These are phyloP conservation scores for Trichoderma citrinoviride DNA, from an alignment of 2,329 filamentous ascomycete genomes.

Conservation along the genomic window DNA sequence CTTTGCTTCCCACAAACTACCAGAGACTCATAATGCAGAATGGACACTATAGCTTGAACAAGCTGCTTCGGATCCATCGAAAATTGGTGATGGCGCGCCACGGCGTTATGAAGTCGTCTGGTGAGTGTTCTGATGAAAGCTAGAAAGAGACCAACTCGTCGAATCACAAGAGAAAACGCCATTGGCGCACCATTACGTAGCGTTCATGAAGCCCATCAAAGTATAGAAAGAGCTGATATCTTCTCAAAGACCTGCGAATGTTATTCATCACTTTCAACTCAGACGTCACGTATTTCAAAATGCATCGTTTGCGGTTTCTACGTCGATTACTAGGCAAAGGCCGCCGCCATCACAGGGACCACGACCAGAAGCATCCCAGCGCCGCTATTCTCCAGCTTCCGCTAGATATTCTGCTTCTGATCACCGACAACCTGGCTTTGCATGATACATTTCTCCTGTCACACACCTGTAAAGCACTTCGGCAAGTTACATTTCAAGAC, in stretches of 20 bases:
- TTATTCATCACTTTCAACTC: not conserved
- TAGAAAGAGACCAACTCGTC: not conserved
- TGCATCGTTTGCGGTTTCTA: not conserved
- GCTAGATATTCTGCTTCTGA: not conserved
- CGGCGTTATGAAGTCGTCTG: not conserved
- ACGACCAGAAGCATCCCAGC: too few species aligned
- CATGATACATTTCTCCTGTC: not conserved
- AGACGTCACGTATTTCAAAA: not conserved
- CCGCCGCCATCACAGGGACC: not conserved
- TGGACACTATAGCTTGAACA: too few species aligned
- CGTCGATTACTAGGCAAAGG: not conserved
- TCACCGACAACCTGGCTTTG: not conserved
- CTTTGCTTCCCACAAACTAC: too few species aligned
- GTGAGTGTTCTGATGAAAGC: not conserved
- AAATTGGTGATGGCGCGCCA: not conserved
- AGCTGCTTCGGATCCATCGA: not conserved
- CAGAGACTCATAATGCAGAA: too few species aligned
- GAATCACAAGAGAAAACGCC: not conserved
- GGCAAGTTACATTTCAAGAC: not conserved
- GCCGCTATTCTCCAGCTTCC: not conserved
- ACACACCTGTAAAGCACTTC: not conserved
- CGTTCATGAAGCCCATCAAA: not conserved
- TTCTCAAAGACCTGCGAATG: not conserved
- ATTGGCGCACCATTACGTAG: constrained; percentile 3
- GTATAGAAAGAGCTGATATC: not conserved